Conservation (phyloP, 2,329 filamentous ascomycete genomes). For the Diaporthe batatas region DNA sequence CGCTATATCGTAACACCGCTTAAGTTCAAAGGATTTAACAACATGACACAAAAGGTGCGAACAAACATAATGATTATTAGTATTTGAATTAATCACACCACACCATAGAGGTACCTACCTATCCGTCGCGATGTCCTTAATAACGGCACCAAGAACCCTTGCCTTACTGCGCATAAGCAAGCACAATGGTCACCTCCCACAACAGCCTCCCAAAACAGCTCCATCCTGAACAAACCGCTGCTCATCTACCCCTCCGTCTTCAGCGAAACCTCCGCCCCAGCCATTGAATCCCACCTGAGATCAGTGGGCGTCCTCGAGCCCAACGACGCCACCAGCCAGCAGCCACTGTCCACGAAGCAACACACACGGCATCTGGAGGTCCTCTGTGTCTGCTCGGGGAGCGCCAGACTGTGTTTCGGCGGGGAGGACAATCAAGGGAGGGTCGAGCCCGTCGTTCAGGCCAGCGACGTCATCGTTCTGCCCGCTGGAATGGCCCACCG, state of each 20-base stretch:
- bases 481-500: slow-evolving; percentile 76
- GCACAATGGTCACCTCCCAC: slow-evolving; percentile 70
- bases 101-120: neutral
- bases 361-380: slow-evolving; percentile 72
- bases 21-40: neutral
- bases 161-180: slow-evolving; percentile 67
- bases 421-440: slow-evolving; percentile 70
- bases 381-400: slow-evolving; percentile 69
- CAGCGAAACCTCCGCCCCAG: slow-evolving; percentile 55
- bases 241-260: slow-evolving; percentile 76
- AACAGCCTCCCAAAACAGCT: slow-evolving; percentile 72
- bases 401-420: slow-evolving; percentile 74
- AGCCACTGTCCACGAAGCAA: slow-evolving; percentile 78
- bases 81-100: neutral
- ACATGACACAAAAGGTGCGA: neutral
- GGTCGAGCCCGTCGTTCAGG: slow-evolving; percentile 66
- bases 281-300: slow-evolving; percentile 69
- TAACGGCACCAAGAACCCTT: slow-evolving; percentile 52
- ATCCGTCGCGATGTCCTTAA: slow-evolving; percentile 7
- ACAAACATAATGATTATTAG: neutral
- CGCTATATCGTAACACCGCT: neutral
- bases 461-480: slow-evolving; percentile 74
- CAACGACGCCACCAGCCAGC: slow-evolving; percentile 77
- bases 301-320: slow-evolving; percentile 68
- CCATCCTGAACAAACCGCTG: slow-evolving; percentile 72